These are phyloP conservation scores for Podospora australis DNA, from an alignment of 495 filamentous ascomycete genomes.

Conservation along the genomic window DNA sequence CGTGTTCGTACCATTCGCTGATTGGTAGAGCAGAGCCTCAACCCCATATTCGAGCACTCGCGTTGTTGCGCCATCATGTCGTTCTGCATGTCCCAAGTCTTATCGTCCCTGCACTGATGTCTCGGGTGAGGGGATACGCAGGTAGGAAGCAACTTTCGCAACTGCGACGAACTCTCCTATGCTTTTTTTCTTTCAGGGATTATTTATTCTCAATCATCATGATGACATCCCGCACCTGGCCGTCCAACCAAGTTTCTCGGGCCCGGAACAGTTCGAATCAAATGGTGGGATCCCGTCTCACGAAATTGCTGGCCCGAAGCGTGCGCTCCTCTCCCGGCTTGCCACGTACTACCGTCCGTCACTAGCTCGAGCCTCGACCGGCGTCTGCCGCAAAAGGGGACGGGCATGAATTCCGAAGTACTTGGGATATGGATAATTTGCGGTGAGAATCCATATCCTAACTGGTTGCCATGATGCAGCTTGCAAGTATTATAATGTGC, in stretches of 20 bases:
- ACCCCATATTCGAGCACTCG: too few species aligned
- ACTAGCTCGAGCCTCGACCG: not conserved
- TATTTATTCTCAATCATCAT: too few species aligned
- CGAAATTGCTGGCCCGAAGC: not conserved
- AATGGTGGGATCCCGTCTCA: not conserved
- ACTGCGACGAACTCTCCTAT: too few species aligned
- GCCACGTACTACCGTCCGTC: conserved; percentile 3
- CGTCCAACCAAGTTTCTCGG: not conserved
- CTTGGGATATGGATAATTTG: not conserved
- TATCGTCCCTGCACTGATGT: not conserved
- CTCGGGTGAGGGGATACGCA: too few species aligned
- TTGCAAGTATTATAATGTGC: too few species aligned
- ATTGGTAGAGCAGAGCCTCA: conserved; percentile 8
- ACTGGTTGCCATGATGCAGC: not conserved
- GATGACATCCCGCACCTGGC: too few species aligned
- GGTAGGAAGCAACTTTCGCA: too few species aligned
- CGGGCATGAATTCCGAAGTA: not conserved
- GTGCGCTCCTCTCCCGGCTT: not conserved
- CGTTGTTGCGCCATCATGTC: too few species aligned
- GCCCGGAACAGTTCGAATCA: not conserved
- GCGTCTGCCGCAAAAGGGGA: not conserved
- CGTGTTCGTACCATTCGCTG: not conserved
- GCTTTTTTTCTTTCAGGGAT: too few species aligned
- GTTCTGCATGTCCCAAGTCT: not conserved
- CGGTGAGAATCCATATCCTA: not conserved